Evolutionary conservation across 1,284 basidiomycete species (phyloP), one percentile per base, ranked within the genome.

Genomic region (Neotropicomus parvogracilis): DNA sequence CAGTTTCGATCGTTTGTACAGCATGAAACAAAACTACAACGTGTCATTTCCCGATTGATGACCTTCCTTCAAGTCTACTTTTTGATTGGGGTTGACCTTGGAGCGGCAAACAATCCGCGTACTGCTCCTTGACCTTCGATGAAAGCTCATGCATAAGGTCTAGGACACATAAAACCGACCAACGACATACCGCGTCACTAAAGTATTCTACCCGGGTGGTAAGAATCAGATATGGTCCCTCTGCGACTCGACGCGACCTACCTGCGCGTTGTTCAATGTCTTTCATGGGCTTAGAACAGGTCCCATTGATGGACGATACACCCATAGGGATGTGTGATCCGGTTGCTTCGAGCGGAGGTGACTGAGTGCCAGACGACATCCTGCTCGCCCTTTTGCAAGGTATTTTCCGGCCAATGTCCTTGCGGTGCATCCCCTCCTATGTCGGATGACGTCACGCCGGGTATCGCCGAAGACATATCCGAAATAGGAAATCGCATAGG

Each of bases 261-360:
- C 63, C 63, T 54, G 59, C 59, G 12, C 63, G 65, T 44, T 65
- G 63, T 24, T 69, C 61, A 7, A 28, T 44, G 28, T 65, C 67
- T 37, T 45, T 69, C 51, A 51, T 54, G 17, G 64, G 64, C 35
- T 46, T 43, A 32, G 67, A 69, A 33, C 64, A 67, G 4, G 54
- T 64, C 32, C 69, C 71, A 29, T 70, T 59, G 7, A 79, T 71
- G 37, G 71, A 74, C n/a, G 74, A 74, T 7, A 71, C 70, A 26
- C 78, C 75, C 71, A 78, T 72, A 7, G 74, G 71, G 41, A 68
- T 49, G 44, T 77, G 66, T 26, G 72, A 67, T 37, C 67, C 72
- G 0, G 74, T 76, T 11, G 69, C 70, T 62, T 76, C 75, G 40
- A 78, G 71, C 36, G 77, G 75, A 9, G 77, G 77, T n/a, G 77